Conservation (phyloP, 441 rosid genomes). For the Populus tomentosa region DNA sequence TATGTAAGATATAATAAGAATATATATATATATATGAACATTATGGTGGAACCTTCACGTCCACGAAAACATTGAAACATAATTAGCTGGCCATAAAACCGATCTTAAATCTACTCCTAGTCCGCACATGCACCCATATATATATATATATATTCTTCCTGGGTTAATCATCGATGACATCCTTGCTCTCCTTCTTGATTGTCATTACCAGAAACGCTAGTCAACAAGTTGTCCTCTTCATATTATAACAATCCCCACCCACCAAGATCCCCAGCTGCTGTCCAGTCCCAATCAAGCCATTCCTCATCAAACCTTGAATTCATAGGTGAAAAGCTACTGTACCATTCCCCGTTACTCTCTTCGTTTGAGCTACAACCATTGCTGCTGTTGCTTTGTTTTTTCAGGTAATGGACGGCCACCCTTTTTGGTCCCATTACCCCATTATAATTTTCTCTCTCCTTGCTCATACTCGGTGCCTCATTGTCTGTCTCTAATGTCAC, state of each 20-base stretch:
- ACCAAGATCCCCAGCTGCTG: constrained; percentile 1
- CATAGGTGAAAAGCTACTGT: constrained; percentile 12
- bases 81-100: neutral
- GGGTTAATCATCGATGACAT: neutral
- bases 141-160: no score
- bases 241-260: constrained; percentile 14
- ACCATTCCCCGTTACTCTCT: constrained; percentile 21
- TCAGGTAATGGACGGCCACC: constrained; percentile 15
- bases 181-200: neutral
- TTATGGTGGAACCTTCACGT: no score
- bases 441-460: constrained; percentile 2
- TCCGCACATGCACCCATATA: no score
- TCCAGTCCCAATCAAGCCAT: constrained; percentile 37
- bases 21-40: no score
- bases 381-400: constrained; percentile 16
- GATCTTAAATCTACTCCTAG: neutral
- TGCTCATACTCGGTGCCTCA: neutral
- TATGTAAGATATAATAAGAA: no score
- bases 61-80: neutral
- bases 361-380: constrained; percentile 31
- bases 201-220: constrained; percentile 16
- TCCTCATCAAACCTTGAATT: constrained; percentile 31
- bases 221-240: constrained; percentile 20
- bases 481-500: neutral
- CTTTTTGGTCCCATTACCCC: constrained; percentile 14